Conservation (phyloP, 129 eudicot species). For the Tanacetum coccineum region DNA sequence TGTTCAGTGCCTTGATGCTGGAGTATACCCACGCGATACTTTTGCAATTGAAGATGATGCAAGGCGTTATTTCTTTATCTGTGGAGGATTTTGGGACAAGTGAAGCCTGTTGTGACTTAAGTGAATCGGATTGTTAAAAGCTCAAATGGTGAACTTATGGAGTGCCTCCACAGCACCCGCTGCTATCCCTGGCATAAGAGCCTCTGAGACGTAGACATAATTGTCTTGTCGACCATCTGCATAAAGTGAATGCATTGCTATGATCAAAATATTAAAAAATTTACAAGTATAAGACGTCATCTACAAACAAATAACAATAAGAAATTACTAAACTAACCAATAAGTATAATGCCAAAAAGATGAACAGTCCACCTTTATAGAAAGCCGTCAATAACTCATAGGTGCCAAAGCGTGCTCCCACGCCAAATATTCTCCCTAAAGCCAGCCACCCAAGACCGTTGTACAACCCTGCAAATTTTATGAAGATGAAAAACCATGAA, state of each 20-base stretch:
- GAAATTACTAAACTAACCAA: slow-evolving; percentile 22
- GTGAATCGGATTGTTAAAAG: slow-evolving; percentile 75
- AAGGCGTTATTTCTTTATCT: slow-evolving; percentile 23
- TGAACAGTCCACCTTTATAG: slow-evolving; percentile 61
- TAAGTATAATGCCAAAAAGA: slow-evolving; percentile 31
- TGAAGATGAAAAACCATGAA: background rate
- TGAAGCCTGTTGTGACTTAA: slow-evolving; percentile 79
- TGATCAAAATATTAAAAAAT: too few species aligned
- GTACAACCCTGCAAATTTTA: slow-evolving; percentile 59
- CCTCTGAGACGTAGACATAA: slow-evolving; percentile 72
- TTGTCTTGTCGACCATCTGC: slow-evolving; percentile 87
- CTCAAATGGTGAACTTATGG: slow-evolving; percentile 82
- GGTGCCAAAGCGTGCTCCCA: slow-evolving; percentile 86
- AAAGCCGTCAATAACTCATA: slow-evolving; percentile 86
- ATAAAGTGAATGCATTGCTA: slow-evolving; percentile 7
- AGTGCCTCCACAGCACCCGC: slow-evolving; percentile 72
- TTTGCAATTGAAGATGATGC: slow-evolving; percentile 52
- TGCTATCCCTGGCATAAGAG: slow-evolving; percentile 80
- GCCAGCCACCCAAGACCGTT: slow-evolving; percentile 78
- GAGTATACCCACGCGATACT: slow-evolving; percentile 57
- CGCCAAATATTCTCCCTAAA: slow-evolving; percentile 60
- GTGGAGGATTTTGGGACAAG: slow-evolving; percentile 37
- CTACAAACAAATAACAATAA: background rate
- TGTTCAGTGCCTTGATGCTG: slow-evolving; percentile 50
- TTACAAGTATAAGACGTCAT: background rate